Conservation (phyloP, 2,329 filamentous ascomycete genomes). For the Exophiala viscosa region DNA sequence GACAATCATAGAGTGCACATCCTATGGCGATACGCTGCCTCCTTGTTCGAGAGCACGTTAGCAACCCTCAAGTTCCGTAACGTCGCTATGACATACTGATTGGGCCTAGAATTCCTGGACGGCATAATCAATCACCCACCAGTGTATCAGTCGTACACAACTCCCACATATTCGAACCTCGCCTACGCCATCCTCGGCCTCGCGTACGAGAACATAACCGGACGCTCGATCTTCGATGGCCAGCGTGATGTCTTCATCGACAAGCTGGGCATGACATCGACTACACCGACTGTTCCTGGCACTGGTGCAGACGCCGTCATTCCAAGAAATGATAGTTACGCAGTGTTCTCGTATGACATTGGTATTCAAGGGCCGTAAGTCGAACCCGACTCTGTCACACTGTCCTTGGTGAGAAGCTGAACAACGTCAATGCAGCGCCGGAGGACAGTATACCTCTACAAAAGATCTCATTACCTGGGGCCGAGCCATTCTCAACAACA, state of each 20-base stretch:
- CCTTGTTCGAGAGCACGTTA: constrained; percentile 8
- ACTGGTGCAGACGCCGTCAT: constrained; percentile 35
- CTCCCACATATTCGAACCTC: constrained; percentile 36
- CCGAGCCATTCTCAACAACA: constrained; percentile 41
- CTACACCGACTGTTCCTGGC: constrained; percentile 33
- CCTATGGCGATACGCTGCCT: constrained; percentile 4
- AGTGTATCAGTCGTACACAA: constrained; percentile 30
- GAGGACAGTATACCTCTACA: constrained; percentile 45
- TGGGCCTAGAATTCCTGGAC: constrained; percentile 3
- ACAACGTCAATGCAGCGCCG: constrained; percentile 1
- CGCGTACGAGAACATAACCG: constrained; percentile 39
- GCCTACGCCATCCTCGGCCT: constrained; percentile 37
- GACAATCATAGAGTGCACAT: constrained; percentile 3
- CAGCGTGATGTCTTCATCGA: constrained; percentile 26
- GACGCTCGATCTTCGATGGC: constrained; percentile 34
- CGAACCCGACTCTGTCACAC: neutral
- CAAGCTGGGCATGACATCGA: constrained; percentile 39
- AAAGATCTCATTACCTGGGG: constrained; percentile 43
- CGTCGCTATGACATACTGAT: neutral
- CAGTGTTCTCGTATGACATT: constrained; percentile 11
- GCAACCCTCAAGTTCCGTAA: neutral
- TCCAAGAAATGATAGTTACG: constrained; percentile 32
- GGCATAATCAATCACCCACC: constrained; percentile 9
- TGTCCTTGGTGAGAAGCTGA: neutral
- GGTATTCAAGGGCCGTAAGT: constrained; percentile 9